A percentile compares a stretch with the other conserved stretches of the same genome.
These are phyloP conservation scores for Nemania sp. DNA, from an alignment of 2,329 filamentous ascomycete species.

Conservation along the genomic window DNA sequence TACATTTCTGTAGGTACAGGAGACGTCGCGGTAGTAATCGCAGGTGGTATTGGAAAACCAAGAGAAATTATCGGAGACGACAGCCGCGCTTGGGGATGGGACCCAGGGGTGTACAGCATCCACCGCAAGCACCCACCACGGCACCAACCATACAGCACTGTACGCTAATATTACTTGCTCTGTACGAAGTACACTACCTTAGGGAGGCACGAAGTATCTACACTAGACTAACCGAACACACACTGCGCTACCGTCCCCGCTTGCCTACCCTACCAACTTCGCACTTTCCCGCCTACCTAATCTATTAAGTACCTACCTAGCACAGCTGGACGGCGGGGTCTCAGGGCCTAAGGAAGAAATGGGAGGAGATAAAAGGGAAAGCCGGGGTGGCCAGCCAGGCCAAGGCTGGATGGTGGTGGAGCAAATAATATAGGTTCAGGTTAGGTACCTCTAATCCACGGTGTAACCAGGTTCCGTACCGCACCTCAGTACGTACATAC, in stretches of 20 bases:
- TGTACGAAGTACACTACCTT: no score
- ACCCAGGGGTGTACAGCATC: slow-evolving; percentile 27
- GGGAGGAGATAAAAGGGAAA: slow-evolving; percentile 17
- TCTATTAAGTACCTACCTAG: neutral
- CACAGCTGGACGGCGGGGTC: slow-evolving; percentile 26
- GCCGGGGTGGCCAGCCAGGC: slow-evolving; percentile 7
- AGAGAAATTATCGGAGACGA: slow-evolving; percentile 41
- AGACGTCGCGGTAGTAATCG: slow-evolving; percentile 29
- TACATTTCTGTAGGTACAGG: slow-evolving; percentile 23
- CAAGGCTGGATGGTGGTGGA: slow-evolving; percentile 3
- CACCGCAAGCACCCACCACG: no score
- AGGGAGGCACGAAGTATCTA: neutral
- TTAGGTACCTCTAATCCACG: neutral
- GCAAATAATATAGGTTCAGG: neutral
- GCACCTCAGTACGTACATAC: neutral
- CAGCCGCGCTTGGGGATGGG: slow-evolving; percentile 28
- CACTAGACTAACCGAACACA: neutral
- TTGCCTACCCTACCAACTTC: no score
- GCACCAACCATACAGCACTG: no score
- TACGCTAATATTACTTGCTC: no score
- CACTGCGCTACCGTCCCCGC: neutral
- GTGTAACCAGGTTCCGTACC: no score
- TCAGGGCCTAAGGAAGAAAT: slow-evolving; percentile 18
- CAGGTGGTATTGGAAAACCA: slow-evolving; percentile 36
- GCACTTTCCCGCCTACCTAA: slow-evolving; percentile 11